phyloP scores from a whole-genome alignment of 495 filamentous ascomycete genomes.

The Pseudomonodictys pantanalensis region DNA sequence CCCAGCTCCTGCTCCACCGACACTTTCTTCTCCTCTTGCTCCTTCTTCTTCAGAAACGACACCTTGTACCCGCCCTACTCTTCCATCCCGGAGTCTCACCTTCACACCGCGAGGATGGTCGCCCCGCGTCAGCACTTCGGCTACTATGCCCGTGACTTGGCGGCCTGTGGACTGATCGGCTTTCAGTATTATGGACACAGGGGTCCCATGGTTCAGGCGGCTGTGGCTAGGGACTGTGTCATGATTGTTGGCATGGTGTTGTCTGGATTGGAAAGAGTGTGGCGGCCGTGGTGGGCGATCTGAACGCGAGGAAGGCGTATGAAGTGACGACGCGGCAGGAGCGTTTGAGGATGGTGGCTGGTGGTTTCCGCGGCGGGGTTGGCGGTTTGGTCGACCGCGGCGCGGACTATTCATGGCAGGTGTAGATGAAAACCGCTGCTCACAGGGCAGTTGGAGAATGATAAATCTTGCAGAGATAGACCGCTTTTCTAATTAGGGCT shows the following conservation, averaged over 20 bases:
- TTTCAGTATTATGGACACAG: conserved; percentile 69
- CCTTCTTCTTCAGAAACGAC: conserved; percentile 41
- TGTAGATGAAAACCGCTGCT: no score
- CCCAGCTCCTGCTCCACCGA: conserved; percentile 24
- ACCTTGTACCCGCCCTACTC: conserved; percentile 64
- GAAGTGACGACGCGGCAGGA: not conserved
- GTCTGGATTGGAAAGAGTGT: no score
- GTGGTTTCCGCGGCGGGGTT: not conserved
- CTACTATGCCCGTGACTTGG: conserved; percentile 59
- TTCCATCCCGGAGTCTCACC: conserved; percentile 64
- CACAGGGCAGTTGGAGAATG: no score
- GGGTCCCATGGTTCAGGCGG: conserved; percentile 50
- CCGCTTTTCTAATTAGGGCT: no score
- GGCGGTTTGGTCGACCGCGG: conserved; percentile 1
- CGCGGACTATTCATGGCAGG: no score
- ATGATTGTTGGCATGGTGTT: not conserved
- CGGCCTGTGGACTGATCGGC: conserved; percentile 67
- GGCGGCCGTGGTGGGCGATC: not conserved
- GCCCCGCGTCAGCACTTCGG: conserved; percentile 62
- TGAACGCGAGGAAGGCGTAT: not conserved
- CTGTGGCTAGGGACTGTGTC: conserved; percentile 2
- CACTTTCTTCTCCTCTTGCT: conserved; percentile 18
- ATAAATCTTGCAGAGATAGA: no score
- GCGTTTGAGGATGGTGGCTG: not conserved
- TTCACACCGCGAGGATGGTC: conserved; percentile 76